These are phyloP conservation scores for Stephanocyclus meneghinianus DNA, from an alignment of 352 stramenopile genomes.

Conservation along the genomic window DNA sequence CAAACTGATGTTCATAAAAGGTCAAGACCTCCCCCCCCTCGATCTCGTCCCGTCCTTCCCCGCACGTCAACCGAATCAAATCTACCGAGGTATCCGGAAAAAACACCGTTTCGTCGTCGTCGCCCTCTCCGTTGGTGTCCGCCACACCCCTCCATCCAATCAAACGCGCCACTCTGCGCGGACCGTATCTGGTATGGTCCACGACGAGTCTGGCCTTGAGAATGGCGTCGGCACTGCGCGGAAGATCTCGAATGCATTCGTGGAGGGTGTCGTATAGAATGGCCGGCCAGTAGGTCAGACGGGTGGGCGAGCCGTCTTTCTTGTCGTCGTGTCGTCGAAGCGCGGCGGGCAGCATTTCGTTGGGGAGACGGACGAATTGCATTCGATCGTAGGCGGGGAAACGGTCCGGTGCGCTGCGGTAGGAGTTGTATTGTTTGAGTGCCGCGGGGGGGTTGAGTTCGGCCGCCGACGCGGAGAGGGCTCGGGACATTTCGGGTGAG, in stretches of 20 bases:
- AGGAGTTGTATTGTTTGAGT: constrained; percentile 4
- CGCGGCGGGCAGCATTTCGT: background rate
- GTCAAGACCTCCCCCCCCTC: background rate
- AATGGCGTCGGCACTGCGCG: background rate
- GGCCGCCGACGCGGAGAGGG: background rate
- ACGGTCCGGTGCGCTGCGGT: background rate
- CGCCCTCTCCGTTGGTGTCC: background rate
- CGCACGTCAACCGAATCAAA: background rate
- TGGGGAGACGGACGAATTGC: constrained; percentile 20
- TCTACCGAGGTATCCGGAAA: constrained; percentile 9
- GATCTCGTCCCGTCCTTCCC: background rate
- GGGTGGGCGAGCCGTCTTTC: background rate
- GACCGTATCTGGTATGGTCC: background rate
- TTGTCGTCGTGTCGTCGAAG: background rate
- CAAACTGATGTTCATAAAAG: constrained; percentile 21
- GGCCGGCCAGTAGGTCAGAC: constrained; percentile 27
- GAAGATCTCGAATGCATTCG: constrained; percentile 26
- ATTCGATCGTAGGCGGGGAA: constrained; percentile 27
- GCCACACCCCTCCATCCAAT: constrained; percentile 18
- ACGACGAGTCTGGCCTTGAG: constrained; percentile 25
- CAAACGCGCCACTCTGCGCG: constrained; percentile 15
- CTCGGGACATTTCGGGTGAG: background rate
- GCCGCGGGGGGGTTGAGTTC: background rate
- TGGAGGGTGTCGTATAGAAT: constrained; percentile 21
- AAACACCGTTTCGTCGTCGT: background rate